phyloP scores from a whole-genome alignment of 805 yeast species.

The Candida sakaeoensis region DNA sequence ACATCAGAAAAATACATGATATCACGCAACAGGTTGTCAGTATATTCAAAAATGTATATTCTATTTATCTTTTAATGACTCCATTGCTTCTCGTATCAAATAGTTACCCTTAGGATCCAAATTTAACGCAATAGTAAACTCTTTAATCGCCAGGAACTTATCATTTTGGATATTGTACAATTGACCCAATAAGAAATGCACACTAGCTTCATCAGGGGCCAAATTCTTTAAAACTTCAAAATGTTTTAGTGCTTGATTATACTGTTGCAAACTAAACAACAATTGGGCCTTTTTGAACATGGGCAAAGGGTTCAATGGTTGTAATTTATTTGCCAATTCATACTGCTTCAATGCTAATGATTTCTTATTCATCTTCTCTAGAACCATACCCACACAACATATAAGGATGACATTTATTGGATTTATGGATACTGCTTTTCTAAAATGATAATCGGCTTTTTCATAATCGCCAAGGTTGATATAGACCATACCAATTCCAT shows the following conservation, averaged over 20 bases:
- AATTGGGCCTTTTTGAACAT: constrained; percentile 85
- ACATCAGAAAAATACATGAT: too few relatives aligned
- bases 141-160: constrained; percentile 73
- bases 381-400: constrained; percentile 91
- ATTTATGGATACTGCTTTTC: constrained; percentile 83
- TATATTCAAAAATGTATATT: background rate
- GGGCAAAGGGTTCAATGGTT: constrained; percentile 83
- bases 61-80: constrained; percentile 33
- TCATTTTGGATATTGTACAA: constrained; percentile 73
- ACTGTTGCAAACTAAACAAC: constrained; percentile 66
- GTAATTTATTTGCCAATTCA: constrained; percentile 75
- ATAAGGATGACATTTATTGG: constrained; percentile 86
- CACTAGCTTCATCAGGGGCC: constrained; percentile 94
- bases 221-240: constrained; percentile 68
- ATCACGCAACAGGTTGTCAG: too few relatives aligned
- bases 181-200: constrained; percentile 85
- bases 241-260: constrained; percentile 66
- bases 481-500: constrained; percentile 93
- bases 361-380: constrained; percentile 68
- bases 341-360: constrained; percentile 78
- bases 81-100: constrained; percentile 80
- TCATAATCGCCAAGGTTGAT: constrained; percentile 80
- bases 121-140: constrained; percentile 83
- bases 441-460: constrained; percentile 81
- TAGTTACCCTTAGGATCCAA: constrained; percentile 92